A percentile compares a stretch with the other conserved stretches of the same genome.
Evolutionary conservation across 495 filamentous ascomycete species (phyloP).

Genomic region (Penicillium desertorum): DNA sequence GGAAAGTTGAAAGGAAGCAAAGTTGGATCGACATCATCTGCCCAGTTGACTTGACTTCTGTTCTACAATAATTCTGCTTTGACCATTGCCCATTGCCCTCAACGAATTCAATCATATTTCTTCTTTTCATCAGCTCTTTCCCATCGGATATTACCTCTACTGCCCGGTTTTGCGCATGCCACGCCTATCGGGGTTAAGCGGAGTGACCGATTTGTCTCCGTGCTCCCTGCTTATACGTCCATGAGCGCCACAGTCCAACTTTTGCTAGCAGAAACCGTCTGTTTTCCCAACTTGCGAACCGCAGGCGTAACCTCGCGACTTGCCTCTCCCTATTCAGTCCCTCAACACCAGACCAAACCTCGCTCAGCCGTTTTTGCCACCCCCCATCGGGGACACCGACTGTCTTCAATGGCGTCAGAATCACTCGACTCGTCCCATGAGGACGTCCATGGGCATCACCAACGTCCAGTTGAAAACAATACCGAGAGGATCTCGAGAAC

Average conservation of each 20-base stretch:
- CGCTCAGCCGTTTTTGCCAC: constrained; percentile 23
- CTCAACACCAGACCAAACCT: constrained; percentile 26
- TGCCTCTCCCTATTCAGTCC: constrained; percentile 16
- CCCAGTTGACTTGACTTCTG: constrained; percentile 13
- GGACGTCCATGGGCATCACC: constrained; percentile 34
- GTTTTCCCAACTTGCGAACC: constrained; percentile 5
- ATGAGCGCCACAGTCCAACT: constrained; percentile 19
- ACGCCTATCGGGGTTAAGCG: constrained; percentile 30
- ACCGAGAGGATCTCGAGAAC: constrained; percentile 13
- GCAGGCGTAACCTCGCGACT: constrained; percentile 4
- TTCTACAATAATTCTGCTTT: constrained; percentile 3
- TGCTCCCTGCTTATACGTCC: constrained; percentile 12
- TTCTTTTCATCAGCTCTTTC: constrained; percentile 6
- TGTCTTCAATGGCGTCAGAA: constrained; percentile 45
- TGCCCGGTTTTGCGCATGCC: constrained; percentile 12
- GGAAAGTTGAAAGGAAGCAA: constrained; percentile 16
- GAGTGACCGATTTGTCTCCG: constrained; percentile 29
- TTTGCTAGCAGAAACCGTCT: constrained; percentile 16
- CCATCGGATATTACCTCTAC: constrained; percentile 9
- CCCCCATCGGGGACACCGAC: constrained; percentile 16
- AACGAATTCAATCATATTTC: background rate
- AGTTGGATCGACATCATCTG: constrained; percentile 18
- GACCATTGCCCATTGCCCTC: constrained; percentile 15
- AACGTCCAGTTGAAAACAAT: constrained; percentile 32
- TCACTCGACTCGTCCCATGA: constrained; percentile 34